Conservation (phyloP, 176 grass and related monocot species). For the Musa beccarii region DNA sequence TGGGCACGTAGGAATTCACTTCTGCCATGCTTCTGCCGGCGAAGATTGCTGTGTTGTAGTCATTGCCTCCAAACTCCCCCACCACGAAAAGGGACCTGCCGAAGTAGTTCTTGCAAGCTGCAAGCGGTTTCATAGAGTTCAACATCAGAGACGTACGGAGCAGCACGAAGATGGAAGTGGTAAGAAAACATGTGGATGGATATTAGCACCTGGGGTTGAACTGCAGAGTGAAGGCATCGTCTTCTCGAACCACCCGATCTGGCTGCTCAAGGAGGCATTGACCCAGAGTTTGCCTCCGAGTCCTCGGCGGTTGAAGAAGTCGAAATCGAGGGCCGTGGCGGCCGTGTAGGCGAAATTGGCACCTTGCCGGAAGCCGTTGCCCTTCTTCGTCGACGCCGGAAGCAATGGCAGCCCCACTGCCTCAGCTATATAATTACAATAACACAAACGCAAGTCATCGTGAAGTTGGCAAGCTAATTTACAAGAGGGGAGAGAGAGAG, state of each 20-base stretch:
- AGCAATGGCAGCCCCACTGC: slow-evolving; percentile 59
- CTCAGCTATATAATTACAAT: slow-evolving; percentile 31
- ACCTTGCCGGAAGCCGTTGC: slow-evolving; percentile 51
- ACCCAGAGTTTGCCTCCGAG: slow-evolving; percentile 61
- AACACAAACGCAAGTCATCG: not conserved
- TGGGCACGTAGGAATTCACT: slow-evolving; percentile 57
- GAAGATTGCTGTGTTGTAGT: slow-evolving; percentile 71
- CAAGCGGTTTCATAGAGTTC: not conserved
- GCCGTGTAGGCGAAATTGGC: slow-evolving; percentile 93
- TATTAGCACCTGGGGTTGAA: slow-evolving; percentile 37
- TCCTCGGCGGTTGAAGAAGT: slow-evolving; percentile 53
- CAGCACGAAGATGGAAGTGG: not conserved
- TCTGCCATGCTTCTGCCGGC: slow-evolving; percentile 39
- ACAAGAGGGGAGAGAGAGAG: not conserved
- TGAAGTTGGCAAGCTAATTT: not conserved
- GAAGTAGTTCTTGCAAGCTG: slow-evolving; percentile 57
- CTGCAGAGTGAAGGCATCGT: slow-evolving; percentile 80
- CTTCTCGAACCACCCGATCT: slow-evolving; percentile 88
- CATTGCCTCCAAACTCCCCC: slow-evolving; percentile 81
- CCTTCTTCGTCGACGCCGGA: slow-evolving; percentile 61
- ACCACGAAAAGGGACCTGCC: slow-evolving; percentile 61
- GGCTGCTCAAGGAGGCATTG: slow-evolving; percentile 59
- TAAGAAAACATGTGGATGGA: not conserved
- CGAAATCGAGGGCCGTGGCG: slow-evolving; percentile 69
- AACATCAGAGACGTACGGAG: no score